Conservation (phyloP, 495 filamentous ascomycete genomes). For the Penicillium argentinense region DNA sequence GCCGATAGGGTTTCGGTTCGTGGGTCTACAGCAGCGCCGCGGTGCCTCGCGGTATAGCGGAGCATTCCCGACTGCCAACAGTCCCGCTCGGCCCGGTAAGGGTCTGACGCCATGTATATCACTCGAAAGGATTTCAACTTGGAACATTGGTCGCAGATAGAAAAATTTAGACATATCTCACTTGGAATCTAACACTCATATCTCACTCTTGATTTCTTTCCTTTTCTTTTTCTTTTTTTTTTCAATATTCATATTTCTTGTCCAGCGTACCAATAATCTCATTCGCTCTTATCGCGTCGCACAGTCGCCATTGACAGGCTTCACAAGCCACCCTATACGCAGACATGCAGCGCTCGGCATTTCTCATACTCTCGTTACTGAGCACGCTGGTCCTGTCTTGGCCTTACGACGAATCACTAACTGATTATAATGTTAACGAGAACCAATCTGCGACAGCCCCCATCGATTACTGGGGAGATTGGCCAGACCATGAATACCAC, state of each 20-base stretch:
- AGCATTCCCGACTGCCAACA: background rate
- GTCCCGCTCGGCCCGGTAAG: constrained; percentile 12
- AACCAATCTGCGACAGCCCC: constrained; percentile 33
- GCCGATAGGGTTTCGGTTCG: background rate
- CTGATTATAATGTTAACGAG: constrained; percentile 39
- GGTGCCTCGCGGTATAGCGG: background rate
- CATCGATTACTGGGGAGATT: constrained; percentile 40
- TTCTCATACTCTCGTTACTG: constrained; percentile 15
- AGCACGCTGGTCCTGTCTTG: constrained; percentile 13
- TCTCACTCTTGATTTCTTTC: constrained; percentile 7
- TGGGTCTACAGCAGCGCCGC: background rate
- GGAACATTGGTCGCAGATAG: background rate
- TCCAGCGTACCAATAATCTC: background rate
- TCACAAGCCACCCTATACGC: background rate
- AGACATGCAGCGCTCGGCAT: constrained; percentile 15
- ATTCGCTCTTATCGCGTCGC: constrained; percentile 4
- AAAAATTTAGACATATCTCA: background rate
- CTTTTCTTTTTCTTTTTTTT: background rate
- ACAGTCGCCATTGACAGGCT: constrained; percentile 3
- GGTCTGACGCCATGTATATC: constrained; percentile 4
- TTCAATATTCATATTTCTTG: background rate
- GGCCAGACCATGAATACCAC: constrained; percentile 38
- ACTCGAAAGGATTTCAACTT: constrained; percentile 1
- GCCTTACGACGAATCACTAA: constrained; percentile 18
- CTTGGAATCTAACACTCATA: constrained; percentile 1